Base-by-base conservation (phyloP, 371 early-diverging fungal species). In the Mucor circinelloides region DNA sequence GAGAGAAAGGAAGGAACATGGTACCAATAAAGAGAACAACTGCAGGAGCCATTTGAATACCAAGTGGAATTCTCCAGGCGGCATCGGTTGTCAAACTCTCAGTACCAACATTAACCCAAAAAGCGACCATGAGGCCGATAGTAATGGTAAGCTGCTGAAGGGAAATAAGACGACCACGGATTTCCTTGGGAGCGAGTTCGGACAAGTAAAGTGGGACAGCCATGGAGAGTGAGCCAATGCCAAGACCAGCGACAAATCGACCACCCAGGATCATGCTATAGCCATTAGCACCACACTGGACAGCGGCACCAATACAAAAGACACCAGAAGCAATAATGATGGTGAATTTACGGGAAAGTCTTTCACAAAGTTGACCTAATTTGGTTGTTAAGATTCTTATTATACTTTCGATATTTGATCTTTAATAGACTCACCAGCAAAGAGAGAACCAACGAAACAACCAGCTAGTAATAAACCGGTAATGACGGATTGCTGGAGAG, bases 211-310 rank as follows among this genome's bases (percentile, higher is more conserved):
- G 74, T 56, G 88, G 88, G 12, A 80, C 83, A 57, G 75, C 66
- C 78, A 85, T 85, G 42, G 94, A 94, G 27, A 91, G 75, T 42
- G 89, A 78, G 73, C 97, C 97, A 46, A 93, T 83, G 64, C 90
- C 93, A 9, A 95, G 67, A 66, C 97, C 97, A 59, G 85, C 84
- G 32, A 94, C 65, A 55, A 89, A 82, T 38, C 96, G 89, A 34
- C 92, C 94, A 56, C 64, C 77, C 31, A 87, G 67, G 67, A 93
- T 85, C 79, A 86, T 75, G 34, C 72, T 85, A 58, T 83, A 79
- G 60, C 75, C 70, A 32, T 50, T 60, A 23, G 90, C 71, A 48
- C 77, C 84, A 25, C 85, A 77, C 73, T 94, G 93, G 34, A 83
- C 12, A 34, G 73, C 77, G 63, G 77, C 80, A 63, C 83, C 83